Evolutionary conservation across 768 basidiomycete species (phyloP), one percentile per base, ranked within the genome.

Genomic region (Cubamyces lactineus): DNA sequence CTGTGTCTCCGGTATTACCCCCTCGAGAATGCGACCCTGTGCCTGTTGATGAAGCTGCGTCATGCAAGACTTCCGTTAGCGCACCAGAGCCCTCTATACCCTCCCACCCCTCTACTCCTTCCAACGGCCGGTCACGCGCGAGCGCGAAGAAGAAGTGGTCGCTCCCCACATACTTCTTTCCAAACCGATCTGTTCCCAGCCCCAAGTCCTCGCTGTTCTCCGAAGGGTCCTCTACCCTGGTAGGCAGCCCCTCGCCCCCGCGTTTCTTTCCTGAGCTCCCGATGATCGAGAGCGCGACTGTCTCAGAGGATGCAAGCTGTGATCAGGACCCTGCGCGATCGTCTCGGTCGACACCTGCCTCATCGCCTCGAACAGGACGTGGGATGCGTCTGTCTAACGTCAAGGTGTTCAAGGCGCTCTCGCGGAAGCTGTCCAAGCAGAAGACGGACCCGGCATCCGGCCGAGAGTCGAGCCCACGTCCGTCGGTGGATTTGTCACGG

Each of bases 361-460:
- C 21, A 1, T 58, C 62, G 11, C 57, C 62, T 1, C 57, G 57
- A 2, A 3, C 34, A 1, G 38, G 40, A 0, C 57, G 53, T 23
- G 30, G 50, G 3, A 19, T 57, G 39, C 58, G 58, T 5, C 53
- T 64, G 17, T 50, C 63, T 11, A 53, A 46, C 26, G 52, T 46
- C n/a, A 60, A 57, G 34, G 42, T 59, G 58, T 48, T 64, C 53
- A 64, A 57, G 53, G 40, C 26, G n/a, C 24, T 62, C 21, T 57
- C 61, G 4, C 61, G 61, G 21, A 43, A 19, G 43, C 34, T 62
- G 39, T 60, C 50, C 30, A 59, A 51, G 28, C 51, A 46, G 38
- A 64, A 57, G 47, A 26, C 57, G 9, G 51, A 42, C 3, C 19
- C 26, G 6, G 26, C 30, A 19, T 23, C 47, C 11, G 53, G 17